Conservation (phyloP, 805 yeast genomes). For the Candida golubevii region DNA sequence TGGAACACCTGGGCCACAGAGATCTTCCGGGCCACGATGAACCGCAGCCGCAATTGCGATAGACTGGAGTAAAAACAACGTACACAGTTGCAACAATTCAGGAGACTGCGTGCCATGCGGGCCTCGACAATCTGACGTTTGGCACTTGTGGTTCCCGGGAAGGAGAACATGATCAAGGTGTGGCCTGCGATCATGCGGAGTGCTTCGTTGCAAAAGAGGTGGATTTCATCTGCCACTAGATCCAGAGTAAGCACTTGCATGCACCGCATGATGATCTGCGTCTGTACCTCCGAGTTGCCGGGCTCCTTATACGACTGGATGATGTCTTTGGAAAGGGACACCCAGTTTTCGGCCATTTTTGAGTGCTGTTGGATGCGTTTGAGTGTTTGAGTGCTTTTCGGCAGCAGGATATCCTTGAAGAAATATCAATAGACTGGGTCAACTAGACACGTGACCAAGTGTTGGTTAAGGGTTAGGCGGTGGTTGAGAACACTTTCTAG, state of each 20-base stretch:
- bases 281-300: constrained; percentile 27
- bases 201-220: constrained; percentile 54
- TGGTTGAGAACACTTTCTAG: no score
- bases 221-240: constrained; percentile 22
- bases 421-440: no score
- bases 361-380: no score
- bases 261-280: constrained; percentile 24
- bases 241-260: constrained; percentile 16
- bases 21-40: constrained; percentile 47
- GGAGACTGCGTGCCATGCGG: constrained; percentile 41
- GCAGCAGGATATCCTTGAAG: no score
- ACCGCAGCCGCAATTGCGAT: constrained; percentile 47
- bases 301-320: constrained; percentile 22
- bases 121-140: constrained; percentile 30
- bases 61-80: constrained; percentile 50
- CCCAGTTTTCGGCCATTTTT: neutral
- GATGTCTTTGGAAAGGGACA: constrained; percentile 21
- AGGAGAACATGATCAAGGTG: constrained; percentile 57
- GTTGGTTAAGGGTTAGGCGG: no score
- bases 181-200: constrained; percentile 49
- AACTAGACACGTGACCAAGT: no score
- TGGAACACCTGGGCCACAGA: constrained; percentile 25
- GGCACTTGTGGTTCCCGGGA: constrained; percentile 35
- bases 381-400: no score
- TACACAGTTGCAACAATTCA: constrained; percentile 52